Evolutionary conservation across 2,329 filamentous ascomycete species (phyloP).

Genomic region (Diaporthe citriasiana): DNA sequence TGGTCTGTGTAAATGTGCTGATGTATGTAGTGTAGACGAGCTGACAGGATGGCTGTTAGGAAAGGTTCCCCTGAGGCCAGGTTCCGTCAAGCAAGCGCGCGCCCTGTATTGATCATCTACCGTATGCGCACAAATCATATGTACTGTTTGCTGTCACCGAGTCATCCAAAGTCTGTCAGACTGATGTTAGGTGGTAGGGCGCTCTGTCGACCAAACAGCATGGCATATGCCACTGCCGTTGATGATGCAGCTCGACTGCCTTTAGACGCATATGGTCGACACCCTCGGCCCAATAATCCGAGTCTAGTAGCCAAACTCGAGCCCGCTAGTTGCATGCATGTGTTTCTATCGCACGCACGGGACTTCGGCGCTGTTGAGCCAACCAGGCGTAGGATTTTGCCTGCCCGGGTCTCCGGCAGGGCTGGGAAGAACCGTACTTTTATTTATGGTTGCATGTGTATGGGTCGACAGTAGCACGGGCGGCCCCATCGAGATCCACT

Average conservation of each 20-base stretch:
- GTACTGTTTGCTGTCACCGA: neutral
- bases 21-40: neutral
- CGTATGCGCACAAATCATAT: neutral
- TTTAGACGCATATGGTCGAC: neutral
- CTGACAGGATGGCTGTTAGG: neutral
- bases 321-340: neutral
- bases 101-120: neutral
- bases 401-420: conserved; percentile 19
- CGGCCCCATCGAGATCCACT: conserved; percentile 23
- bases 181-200: neutral
- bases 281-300: neutral
- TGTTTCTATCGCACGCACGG: neutral
- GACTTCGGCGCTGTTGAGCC: neutral
- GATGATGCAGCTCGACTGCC: neutral
- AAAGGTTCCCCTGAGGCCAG: neutral
- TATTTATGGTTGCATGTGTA: conserved; percentile 3
- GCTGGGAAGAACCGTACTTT: conserved; percentile 16
- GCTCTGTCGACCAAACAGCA: neutral
- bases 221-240: neutral
- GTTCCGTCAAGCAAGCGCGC: neutral
- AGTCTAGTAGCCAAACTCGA: neutral
- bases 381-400: neutral
- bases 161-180: neutral
- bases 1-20: neutral
- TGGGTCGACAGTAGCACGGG: neutral